These are phyloP conservation scores for Agaricus bisporus DNA, from an alignment of 768 basidiomycete species.

Conservation along the genomic window DNA sequence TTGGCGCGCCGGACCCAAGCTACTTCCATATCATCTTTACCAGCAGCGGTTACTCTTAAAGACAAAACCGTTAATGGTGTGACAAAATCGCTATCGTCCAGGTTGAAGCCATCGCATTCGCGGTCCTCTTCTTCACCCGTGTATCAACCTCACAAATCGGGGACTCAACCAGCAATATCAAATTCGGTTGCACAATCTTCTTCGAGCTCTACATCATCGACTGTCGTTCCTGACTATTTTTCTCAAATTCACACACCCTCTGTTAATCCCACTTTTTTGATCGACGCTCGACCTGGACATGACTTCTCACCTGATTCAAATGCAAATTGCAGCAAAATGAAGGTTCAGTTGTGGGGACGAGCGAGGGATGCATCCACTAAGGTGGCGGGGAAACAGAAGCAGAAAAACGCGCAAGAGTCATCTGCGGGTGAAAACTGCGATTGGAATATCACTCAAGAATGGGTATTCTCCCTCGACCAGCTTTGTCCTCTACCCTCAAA, in stretches of 20 bases:
- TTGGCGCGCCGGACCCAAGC: background rate
- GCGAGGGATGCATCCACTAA: background rate
- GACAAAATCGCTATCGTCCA: background rate
- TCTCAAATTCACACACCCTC: conserved; percentile 79
- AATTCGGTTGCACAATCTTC: background rate
- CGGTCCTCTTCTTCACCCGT: background rate
- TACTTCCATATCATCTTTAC: background rate
- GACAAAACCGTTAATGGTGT: background rate
- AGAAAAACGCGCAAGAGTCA: background rate
- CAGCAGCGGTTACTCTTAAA: background rate
- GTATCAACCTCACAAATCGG: background rate
- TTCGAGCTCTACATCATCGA: background rate
- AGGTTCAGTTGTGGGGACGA: conserved; percentile 56
- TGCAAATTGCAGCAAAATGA: conserved; percentile 31
- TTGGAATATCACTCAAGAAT: conserved; percentile 66
- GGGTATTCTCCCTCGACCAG: conserved; percentile 56
- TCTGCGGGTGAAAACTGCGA: conserved; percentile 12
- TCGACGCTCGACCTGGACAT: conserved; percentile 43
- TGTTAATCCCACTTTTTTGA: conserved; percentile 70
- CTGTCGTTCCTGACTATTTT: conserved; percentile 51
- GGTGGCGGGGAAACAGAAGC: conserved; percentile 3
- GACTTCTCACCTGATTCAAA: conserved; percentile 55
- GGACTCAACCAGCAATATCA: background rate
- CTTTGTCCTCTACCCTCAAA: conserved; percentile 55
- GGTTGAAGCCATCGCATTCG: background rate